These are phyloP conservation scores for Heliamphora exappendiculata DNA, from an alignment of 148 eudicot genomes.

Conservation along the genomic window DNA sequence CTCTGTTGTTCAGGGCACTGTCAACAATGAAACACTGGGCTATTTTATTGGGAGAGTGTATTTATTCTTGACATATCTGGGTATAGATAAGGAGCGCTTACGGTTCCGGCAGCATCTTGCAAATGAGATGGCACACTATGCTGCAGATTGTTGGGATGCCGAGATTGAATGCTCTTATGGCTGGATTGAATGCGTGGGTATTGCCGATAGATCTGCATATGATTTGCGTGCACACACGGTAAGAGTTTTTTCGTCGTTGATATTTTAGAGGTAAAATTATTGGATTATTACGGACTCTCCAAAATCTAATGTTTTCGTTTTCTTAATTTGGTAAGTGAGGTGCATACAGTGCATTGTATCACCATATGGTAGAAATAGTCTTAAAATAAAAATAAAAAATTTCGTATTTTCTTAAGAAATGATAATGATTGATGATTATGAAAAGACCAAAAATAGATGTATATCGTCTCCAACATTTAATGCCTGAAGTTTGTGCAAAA, in stretches of 20 bases:
- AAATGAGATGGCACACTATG: conserved; percentile 99
- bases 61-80: conserved; percentile 71
- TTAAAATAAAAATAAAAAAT: not conserved
- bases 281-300: not conserved
- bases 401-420: not conserved
- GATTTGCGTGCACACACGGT: conserved; percentile 92
- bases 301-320: not conserved
- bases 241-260: conserved; percentile 21
- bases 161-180: conserved; percentile 93
- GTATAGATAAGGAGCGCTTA: conserved; percentile 77
- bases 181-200: conserved; percentile 99
- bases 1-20: conserved; percentile 8
- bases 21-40: conserved; percentile 16
- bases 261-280: not conserved
- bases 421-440: not conserved
- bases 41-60: conserved; percentile 47
- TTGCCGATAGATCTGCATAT: conserved; percentile 94
- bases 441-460: not conserved
- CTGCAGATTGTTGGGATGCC: conserved; percentile 99
- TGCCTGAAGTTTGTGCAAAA: not conserved
- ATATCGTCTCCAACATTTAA: not conserved
- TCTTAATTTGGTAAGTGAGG: not conserved
- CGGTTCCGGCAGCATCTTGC: conserved; percentile 95
- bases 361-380: not conserved
- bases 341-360: not conserved